Base-by-base conservation (phyloP, 345 rosid species). In the Murraya koenigii region DNA sequence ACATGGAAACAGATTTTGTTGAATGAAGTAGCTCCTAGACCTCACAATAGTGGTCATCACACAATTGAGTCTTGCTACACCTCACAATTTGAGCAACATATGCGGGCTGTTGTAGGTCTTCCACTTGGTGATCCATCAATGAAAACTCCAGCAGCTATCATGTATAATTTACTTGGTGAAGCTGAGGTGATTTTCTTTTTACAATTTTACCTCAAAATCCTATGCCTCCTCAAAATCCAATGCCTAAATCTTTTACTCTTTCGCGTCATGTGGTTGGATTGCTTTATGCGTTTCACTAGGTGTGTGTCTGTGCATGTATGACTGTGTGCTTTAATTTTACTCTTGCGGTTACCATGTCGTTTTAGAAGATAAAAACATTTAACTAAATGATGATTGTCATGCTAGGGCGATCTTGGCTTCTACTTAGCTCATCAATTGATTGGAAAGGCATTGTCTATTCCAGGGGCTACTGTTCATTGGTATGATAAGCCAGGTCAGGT, bases 31-130 rank as follows among this genome's bases (percentile, higher is more conserved):
- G 99, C 99, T 47, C 97, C 98, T 4, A 91, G 99, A 87, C 95
- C 97, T 79, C 98, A 96, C 82, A 96, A 96, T 80, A 94, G 99
- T 67, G 99, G 99, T 68, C 99, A 96, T 84, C 97, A 96, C 82
- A 94, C 99, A 22, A 96, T 96, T 68, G 98, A 96, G 83, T 78
- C 95, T 28, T 96, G 98, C 88, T 92, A 87, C 81, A 94, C 99
- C 79, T 96, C 98, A 64, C 98, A 96, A 80, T 96, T 60, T 82
- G 96, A 96, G 71, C 98, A 96, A 61, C 99, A 94, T 81, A 85
- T 96, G 83, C 88, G 97, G 63, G 98, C 97, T 80, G 92, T 94
- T 77, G 82, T 88, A 68, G 98, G 97, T 74, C 95, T 94, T 85
- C 97, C 99, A 25, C 98, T 94, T 11, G 97, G 99, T 69, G 98